Evolutionary conservation across 129 eudicot genomes (phyloP), one percentile per base, ranked within the genome.

Genomic region (Lonicera japonica): DNA sequence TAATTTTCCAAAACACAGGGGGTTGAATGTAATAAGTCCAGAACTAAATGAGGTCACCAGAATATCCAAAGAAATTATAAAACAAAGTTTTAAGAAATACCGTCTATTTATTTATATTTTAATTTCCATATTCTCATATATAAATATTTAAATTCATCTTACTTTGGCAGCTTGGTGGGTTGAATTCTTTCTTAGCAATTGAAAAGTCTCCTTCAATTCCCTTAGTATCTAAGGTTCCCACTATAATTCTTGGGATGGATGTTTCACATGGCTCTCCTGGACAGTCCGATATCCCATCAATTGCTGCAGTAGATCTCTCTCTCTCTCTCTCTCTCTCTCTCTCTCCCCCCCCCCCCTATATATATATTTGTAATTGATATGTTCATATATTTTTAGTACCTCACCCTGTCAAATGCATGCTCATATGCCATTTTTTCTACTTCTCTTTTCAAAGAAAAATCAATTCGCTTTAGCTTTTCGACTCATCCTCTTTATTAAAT

Each of bases 221-320:
- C 11, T 8, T 83, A 38, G 94, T 90, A 8, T 90, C 95, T 0
- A 79, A 67, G 64, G 71, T 60, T 57, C 96, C 97, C 14, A 87
- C 97, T 0, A 76, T 91, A 20, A 91, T 87, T 15, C 72, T 91
- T 21, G 98, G 96, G 25, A 87, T 91, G 96, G 98, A 87, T 74
- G 95, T 87, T 9, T 84, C 96, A 2, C 96, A 84, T 71, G 95
- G 94, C 54, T 84, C 96, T 0, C 95, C 95, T 41, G 92, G 95
- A 11, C 95, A 78, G 13, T 75, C 87, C 64, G 98, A 91, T 55
- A 41, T 91, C 11, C 95, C 98, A 0, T 87, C 96, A 8, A 84
- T 91, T 78, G 96, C 95, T 61, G 98, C 96, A 20, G 97, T 91
- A 71, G 75, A 12, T 29, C 12, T 2, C 14, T 23, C 0, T 12